Evolutionary conservation across 2,329 filamentous ascomycete species (phyloP).

Genomic region (Lachnellula arida): DNA sequence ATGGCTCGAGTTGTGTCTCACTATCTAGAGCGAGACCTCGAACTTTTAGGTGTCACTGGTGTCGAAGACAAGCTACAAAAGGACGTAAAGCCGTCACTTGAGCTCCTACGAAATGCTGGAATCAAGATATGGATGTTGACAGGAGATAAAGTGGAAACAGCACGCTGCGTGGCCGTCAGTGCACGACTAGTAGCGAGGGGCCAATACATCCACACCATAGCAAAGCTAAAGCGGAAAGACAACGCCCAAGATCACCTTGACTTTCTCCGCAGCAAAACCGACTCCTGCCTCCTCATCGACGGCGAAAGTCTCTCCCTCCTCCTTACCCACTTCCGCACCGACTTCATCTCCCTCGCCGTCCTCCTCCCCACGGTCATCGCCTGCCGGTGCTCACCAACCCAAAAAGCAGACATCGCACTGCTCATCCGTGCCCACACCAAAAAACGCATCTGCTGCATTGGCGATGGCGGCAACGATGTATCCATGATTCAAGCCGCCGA

Average conservation of each 20-base stretch:
- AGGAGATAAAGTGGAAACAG: slow-evolving; percentile 97
- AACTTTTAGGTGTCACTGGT: slow-evolving; percentile 93
- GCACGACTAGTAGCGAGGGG: slow-evolving; percentile 90
- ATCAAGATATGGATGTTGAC: slow-evolving; percentile 99
- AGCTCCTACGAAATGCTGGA: slow-evolving; percentile 90
- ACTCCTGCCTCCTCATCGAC: slow-evolving; percentile 86
- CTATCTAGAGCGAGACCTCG: slow-evolving; percentile 81
- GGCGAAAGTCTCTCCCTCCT: slow-evolving; percentile 85
- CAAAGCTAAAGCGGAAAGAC: slow-evolving; percentile 78
- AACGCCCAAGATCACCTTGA: slow-evolving; percentile 84
- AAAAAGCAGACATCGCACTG: slow-evolving; percentile 90
- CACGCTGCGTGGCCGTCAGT: slow-evolving; percentile 90
- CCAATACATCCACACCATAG: slow-evolving; percentile 92
- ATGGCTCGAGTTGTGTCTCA: slow-evolving; percentile 78
- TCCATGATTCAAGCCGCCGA: slow-evolving; percentile 99
- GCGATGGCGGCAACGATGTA: slow-evolving; percentile 96
- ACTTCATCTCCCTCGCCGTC: slow-evolving; percentile 87
- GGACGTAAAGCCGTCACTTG: slow-evolving; percentile 91
- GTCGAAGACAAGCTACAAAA: slow-evolving; percentile 96
- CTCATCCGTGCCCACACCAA: slow-evolving; percentile 88
- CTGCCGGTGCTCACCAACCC: slow-evolving; percentile 92
- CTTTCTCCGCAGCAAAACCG: slow-evolving; percentile 81
- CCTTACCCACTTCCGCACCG: slow-evolving; percentile 72
- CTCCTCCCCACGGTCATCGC: slow-evolving; percentile 87
- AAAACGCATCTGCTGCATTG: slow-evolving; percentile 95